Evolutionary conservation across 805 yeast genomes (phyloP), one percentile per base, ranked within the genome.

Genomic region (Pichia occidentalis): DNA sequence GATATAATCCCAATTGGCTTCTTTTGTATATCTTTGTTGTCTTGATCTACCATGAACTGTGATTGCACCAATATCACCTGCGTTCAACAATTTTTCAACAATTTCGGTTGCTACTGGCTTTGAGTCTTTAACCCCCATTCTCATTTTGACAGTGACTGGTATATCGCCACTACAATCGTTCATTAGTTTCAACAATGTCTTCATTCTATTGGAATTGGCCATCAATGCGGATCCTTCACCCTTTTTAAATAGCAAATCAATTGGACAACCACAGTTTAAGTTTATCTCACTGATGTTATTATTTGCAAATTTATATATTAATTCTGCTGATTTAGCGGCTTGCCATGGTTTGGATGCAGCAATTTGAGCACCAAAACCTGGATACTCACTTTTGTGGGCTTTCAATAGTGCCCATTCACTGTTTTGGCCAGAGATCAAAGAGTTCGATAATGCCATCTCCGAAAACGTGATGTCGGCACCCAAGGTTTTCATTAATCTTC

Each of bases 391-490:
- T 16, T 63, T 57, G 57, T 92, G 97, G 5, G 95, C 92, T 52
- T 88, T 84, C 16, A 95, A 86, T 32, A 92, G 67, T 0, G 99
- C 99, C 99, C 99, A 92, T 60, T 92, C 99, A 2, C 95, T 76
- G 56, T 86, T 86, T 13, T 81, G 73, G 21, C 97, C 98, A 57
- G 85, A 95, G 19, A 92, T 64, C 37, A 92, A 64, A 1, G 97
- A 97, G 36, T 85, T 64, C 2, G 84, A 66, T 25, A 92, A 67
- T 0, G 97, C 97, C 98, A 92, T 92, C 63, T 92, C 99, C 27
- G 88, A 74, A 57, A 85, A 92, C 0, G 98, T 92, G 13, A 87
- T 72, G 52, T 92, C 97, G 10, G 95, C 95, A 13, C 97, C 97
- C 24, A 86, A 60, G 1, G 80, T 71, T 52, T 80, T 82, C 96